Conservation (phyloP, 106 monocot genomes). For the Cymbidium sinense region DNA sequence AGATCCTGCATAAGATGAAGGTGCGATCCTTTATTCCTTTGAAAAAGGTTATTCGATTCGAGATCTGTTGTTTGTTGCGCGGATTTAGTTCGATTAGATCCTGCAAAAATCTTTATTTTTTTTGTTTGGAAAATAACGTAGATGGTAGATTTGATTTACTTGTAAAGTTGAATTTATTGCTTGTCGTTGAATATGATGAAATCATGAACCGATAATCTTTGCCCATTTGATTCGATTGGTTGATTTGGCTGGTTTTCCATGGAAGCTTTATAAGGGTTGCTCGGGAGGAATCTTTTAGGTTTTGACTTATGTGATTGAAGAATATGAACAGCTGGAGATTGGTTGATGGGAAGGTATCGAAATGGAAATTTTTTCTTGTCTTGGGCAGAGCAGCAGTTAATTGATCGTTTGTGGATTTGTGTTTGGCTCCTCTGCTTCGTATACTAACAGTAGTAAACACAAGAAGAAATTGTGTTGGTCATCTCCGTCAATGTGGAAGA, state of each 20-base stretch:
- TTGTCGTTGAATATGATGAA: background rate
- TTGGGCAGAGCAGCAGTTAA: too few relatives aligned
- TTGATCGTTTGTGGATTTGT: too few relatives aligned
- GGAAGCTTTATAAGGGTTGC: background rate
- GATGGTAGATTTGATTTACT: background rate
- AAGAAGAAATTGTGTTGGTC: too few relatives aligned
- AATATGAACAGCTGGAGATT: background rate
- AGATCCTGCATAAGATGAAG: constrained; percentile 11
- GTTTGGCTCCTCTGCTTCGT: too few relatives aligned
- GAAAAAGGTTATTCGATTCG: background rate
- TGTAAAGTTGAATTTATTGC: background rate
- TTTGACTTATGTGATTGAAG: background rate
- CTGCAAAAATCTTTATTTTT: background rate
- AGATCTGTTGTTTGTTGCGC: background rate
- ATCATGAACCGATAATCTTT: background rate
- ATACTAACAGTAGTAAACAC: too few relatives aligned
- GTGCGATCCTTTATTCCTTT: background rate
- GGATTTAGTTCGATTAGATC: background rate
- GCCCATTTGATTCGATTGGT: background rate
- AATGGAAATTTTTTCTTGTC: too few relatives aligned
- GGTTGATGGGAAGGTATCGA: background rate
- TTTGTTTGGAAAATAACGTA: background rate
- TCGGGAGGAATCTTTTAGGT: background rate
- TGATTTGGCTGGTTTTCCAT: background rate
- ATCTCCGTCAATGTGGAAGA: too few relatives aligned